Conservation (phyloP, 225 moss, liverwort and hornwort genomes). For the Rhytidiadelphus loreus region DNA sequence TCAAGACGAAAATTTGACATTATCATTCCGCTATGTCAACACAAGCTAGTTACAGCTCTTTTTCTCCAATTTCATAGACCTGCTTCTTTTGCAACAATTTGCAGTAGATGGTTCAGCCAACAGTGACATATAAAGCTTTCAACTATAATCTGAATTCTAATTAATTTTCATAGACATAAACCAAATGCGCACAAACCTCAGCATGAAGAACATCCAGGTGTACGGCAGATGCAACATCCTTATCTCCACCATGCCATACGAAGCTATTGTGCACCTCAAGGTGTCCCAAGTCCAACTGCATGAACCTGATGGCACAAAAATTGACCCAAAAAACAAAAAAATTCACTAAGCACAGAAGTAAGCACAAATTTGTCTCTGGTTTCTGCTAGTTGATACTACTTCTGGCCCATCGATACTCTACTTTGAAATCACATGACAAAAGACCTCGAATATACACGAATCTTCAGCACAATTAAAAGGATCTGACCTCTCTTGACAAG, state of each 20-base stretch:
- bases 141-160: background rate
- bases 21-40: background rate
- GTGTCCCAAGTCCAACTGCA: constrained; percentile 96
- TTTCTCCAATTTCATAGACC: background rate
- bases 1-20: background rate
- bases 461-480: background rate
- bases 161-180: background rate
- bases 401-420: background rate
- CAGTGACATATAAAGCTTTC: background rate
- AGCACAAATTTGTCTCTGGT: background rate
- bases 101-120: background rate
- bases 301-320: constrained; percentile 46
- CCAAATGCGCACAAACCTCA: constrained; percentile 46
- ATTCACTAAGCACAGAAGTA: background rate
- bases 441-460: background rate
- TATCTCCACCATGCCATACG: constrained; percentile 89
- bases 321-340: background rate
- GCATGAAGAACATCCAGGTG: constrained; percentile 90
- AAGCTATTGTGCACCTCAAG: constrained; percentile 85
- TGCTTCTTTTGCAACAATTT: background rate
- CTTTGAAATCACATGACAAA: background rate
- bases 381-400: background rate
- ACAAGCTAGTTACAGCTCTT: background rate
- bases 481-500: background rate
- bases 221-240: constrained; percentile 77